A percentile compares a stretch with the other conserved stretches of the same genome.
Conservation (phyloP, 768 basidiomycete genomes). For the Lentinula boryana region DNA sequence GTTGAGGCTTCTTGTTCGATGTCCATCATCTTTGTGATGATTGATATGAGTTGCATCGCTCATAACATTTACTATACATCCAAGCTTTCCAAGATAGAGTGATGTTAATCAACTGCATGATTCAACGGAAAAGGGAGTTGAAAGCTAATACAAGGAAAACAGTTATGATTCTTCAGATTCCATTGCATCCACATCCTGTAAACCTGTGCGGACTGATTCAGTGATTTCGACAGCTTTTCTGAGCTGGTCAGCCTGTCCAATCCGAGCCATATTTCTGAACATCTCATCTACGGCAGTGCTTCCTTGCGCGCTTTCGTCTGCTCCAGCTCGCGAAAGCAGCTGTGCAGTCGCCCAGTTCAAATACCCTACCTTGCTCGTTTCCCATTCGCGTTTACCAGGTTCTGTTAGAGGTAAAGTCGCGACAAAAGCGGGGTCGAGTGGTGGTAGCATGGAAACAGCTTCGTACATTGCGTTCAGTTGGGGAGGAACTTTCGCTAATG, state of each 20-base stretch:
- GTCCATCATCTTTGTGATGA: too few relatives aligned
- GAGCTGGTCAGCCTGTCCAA: conserved; percentile 22
- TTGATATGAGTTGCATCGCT: too few relatives aligned
- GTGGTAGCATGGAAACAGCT: conserved; percentile 43
- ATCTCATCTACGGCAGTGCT: conserved; percentile 9
- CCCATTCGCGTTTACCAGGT: conserved; percentile 73
- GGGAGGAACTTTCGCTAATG: conserved; percentile 32
- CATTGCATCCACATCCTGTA: conserved; percentile 2
- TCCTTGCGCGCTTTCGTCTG: conserved; percentile 19
- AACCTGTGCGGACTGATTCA: conserved; percentile 7
- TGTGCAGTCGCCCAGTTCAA: conserved; percentile 69
- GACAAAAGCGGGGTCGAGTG: conserved; percentile 30
- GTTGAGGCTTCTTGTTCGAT: too few relatives aligned
- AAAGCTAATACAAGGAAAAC: too few relatives aligned
- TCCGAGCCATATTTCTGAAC: conserved; percentile 10
- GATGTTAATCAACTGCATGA: background rate
- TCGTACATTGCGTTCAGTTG: conserved; percentile 39
- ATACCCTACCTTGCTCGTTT: conserved; percentile 69
- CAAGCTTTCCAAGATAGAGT: too few relatives aligned
- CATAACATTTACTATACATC: too few relatives aligned
- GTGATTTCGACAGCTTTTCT: conserved; percentile 20
- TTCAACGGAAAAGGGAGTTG: background rate
- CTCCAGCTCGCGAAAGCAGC: conserved; percentile 31
- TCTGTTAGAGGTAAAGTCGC: conserved; percentile 34
- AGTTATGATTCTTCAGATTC: conserved; percentile 1